These are phyloP conservation scores for Aspergillus wentii DNA, from an alignment of 495 filamentous ascomycete species.

Conservation along the genomic window DNA sequence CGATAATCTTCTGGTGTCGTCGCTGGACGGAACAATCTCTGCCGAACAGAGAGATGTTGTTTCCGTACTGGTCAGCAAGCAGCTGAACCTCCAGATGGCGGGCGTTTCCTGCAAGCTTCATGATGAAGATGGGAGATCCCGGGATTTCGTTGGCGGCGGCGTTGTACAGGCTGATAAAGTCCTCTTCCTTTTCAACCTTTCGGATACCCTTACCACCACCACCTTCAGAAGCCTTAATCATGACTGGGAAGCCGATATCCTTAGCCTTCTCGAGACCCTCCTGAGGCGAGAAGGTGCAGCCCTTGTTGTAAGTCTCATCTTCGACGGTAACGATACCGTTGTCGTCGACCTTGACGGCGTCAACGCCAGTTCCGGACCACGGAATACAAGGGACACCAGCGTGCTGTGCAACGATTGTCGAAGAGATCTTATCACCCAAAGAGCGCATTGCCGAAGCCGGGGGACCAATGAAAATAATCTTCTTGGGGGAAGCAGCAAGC, in stretches of 20 bases:
- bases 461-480: slow-evolving; percentile 98
- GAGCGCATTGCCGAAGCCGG: slow-evolving; percentile 98
- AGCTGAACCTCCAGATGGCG: slow-evolving; percentile 97
- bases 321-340: slow-evolving; percentile 89
- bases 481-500: slow-evolving; percentile 89
- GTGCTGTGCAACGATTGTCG: slow-evolving; percentile 98
- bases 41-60: slow-evolving; percentile 98
- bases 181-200: slow-evolving; percentile 83
- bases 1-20: slow-evolving; percentile 99
- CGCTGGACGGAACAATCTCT: slow-evolving; percentile 99
- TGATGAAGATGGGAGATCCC: slow-evolving; percentile 99
- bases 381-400: slow-evolving; percentile 96
- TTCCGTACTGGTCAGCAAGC: slow-evolving; percentile 97
- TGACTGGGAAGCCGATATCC: slow-evolving; percentile 95
- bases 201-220: slow-evolving; percentile 99
- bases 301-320: slow-evolving; percentile 81
- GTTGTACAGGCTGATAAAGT: slow-evolving; percentile 81
- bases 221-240: slow-evolving; percentile 99
- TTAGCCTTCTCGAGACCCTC: slow-evolving; percentile 84
- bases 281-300: slow-evolving; percentile 81
- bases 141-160: slow-evolving; percentile 96
- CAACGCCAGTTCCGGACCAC: slow-evolving; percentile 93
- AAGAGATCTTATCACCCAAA: slow-evolving; percentile 98
- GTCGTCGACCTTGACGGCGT: slow-evolving; percentile 70
- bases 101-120: slow-evolving; percentile 97